A percentile compares a stretch with the other conserved stretches of the same genome.
Evolutionary conservation across 2,329 filamentous ascomycete genomes (phyloP).

Genomic region (Clarireedia monteithiana): DNA sequence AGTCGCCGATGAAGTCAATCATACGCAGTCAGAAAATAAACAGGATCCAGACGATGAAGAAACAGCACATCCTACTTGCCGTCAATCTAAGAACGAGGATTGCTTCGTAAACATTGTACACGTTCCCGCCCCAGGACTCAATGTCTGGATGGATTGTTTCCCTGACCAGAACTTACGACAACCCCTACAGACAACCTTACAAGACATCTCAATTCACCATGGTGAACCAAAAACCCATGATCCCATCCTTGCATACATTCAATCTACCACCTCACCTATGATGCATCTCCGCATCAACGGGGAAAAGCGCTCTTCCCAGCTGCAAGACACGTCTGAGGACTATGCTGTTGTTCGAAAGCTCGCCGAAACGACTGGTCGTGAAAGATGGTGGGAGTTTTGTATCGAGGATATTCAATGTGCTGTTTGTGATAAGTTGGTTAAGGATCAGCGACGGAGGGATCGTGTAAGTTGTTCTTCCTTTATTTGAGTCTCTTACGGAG

Average conservation of each 20-base stretch:
- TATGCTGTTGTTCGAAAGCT: not conserved
- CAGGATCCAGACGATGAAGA: not conserved
- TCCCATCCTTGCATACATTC: no score
- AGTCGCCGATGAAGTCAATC: not conserved
- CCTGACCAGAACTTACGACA: not conserved
- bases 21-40: not conserved
- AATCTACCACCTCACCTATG: not conserved
- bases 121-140: not conserved
- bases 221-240: not conserved
- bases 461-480: not conserved
- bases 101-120: not conserved
- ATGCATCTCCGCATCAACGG: slow-evolving; percentile 1
- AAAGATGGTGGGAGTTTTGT: slow-evolving; percentile 1
- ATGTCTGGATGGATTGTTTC: not conserved
- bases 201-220: not conserved
- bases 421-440: not conserved
- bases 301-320: not conserved
- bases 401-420: slow-evolving; percentile 8
- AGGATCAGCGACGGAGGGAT: not conserved
- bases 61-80: not conserved
- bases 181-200: no score
- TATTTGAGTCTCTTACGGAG: not conserved
- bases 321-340: not conserved
- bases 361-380: not conserved
- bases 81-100: not conserved